Base-by-base conservation (phyloP, 2,329 filamentous ascomycete species). In the Talaromyces atroroseus region DNA sequence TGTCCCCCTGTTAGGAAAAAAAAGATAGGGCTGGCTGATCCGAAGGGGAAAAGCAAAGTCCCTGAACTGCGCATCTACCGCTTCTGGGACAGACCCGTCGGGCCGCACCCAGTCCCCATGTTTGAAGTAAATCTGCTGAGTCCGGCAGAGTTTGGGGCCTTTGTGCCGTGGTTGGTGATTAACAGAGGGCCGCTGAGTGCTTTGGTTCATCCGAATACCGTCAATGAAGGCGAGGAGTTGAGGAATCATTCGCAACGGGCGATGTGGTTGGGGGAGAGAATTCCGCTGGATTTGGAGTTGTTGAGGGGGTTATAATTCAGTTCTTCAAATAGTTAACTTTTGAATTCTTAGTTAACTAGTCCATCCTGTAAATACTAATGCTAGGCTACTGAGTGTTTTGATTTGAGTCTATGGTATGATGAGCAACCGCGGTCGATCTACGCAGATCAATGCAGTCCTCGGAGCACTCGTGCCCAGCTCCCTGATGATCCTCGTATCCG, bases 121-220 rank as follows among this genome's bases (percentile, higher is more conserved):
- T 96, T 96, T 65, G 92, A 96, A 73, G 90, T 96, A 47, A 95
- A 95, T 63, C 47, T 96, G 20, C 90, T 92, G 70, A 90, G 86
- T 0, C 92, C 91, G 0, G 85, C 84, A 2, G 89, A 96, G 70
- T 96, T 96, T 66, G 91, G 91, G 0, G 91, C 92, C 0, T 95
- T 96, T 65, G 76, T 96, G 40, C 81, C 89, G 0, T 96, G 91
- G 91, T 75, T 96, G 29, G 82, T 89, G 29, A 83, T 96, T 57
- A 86, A 92, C 72, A 80, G 91, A 5, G 91, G 91, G 0, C 89
- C 89, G 2, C 71, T 96, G 59, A 91, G 87, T 49, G 90, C 78
- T 3, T 75, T 96, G 20, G 71, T 96, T 1, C 92, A 96, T 70
- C 90, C 91, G 0, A 96, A 96, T 66, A 91, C 88, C 0, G 62